Evolutionary conservation across 2,329 filamentous ascomycete species (phyloP), one percentile per base, ranked within the genome.

Genomic region (Beauveria varroae): DNA sequence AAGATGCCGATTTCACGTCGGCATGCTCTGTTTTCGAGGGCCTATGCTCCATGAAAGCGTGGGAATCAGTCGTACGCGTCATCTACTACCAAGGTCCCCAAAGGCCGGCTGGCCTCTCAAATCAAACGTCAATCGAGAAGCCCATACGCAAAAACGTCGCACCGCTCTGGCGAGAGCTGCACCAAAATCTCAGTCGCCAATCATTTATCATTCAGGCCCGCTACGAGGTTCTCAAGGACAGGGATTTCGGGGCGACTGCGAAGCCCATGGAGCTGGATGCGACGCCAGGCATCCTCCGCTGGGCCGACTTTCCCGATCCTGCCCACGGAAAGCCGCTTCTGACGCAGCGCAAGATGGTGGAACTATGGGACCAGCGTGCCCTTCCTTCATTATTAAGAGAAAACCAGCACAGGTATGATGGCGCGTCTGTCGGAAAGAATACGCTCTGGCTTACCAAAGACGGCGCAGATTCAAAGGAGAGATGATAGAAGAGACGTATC

Each of bases 301-400:
- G 83, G 82, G 79, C 75, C 6, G 85, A 87, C 65, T 76, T 86
- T 50, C 85, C 85, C 1, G 85, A 87, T 63, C 83, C 84, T 18
- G 74, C 78, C 1, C 75, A 75, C 26, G 75, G 74, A 14, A 73
- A 76, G n/a, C 75, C 79, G 12, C 40, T 74, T 54, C 69, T 84
- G 40, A 80, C 76, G 10, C 79, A 83, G 67, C 76, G 82, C 44
- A 83, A 81, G 67, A 81, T 80, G 70, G 74, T 84, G 7, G 83
- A 85, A 65, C 78, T 86, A n/a, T 77, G 79, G 66, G 76, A 79
- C 1, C 79, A 82, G 65, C 77, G 71, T 56, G 78, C 76, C 53
- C 67, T 86, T 8, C 75, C 76, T 3, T 74, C 73, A 2, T 68
- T 83, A 7, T 67, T 87, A 68, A 69, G 71, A 22, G 80, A 83